These are phyloP conservation scores for Fennellomyces sp. DNA, from an alignment of 371 early-diverging fungal species.

Conservation along the genomic window DNA sequence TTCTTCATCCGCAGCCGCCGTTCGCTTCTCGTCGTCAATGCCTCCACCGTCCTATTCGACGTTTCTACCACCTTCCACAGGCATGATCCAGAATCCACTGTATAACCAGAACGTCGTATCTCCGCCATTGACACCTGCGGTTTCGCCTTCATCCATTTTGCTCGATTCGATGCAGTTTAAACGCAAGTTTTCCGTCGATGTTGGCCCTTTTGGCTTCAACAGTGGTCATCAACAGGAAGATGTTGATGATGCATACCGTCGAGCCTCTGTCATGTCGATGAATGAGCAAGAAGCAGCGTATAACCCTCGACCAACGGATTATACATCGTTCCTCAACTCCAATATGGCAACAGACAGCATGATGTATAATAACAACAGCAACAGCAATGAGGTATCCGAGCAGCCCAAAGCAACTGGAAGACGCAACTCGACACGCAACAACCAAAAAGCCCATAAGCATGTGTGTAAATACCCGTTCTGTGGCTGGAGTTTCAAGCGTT, in stretches of 20 bases:
- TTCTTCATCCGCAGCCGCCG: constrained; percentile 3
- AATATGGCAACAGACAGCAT: constrained; percentile 3
- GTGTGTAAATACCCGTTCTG: constrained; percentile 50
- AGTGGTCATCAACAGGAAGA: neutral
- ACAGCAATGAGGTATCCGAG: too few relatives aligned
- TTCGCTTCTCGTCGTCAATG: constrained; percentile 12
- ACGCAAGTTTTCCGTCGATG: constrained; percentile 25
- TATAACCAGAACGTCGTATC: constrained; percentile 23
- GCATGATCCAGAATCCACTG: constrained; percentile 9
- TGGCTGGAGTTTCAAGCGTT: constrained; percentile 66
- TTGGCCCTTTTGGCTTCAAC: constrained; percentile 21
- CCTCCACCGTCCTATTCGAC: constrained; percentile 3
- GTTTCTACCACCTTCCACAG: neutral
- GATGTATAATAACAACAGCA: neutral
- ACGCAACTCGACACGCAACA: neutral
- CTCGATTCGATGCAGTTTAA: constrained; percentile 19
- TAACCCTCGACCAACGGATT: neutral
- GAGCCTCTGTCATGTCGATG: constrained; percentile 15
- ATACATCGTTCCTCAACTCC: neutral
- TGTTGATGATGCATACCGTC: constrained; percentile 12
- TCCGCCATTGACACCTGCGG: constrained; percentile 32
- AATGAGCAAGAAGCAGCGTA: neutral
- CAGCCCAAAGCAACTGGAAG: neutral
- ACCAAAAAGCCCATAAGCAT: constrained; percentile 24
- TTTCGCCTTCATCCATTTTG: constrained; percentile 27